Percentiles rank a stretch among this genome's conserved stretches.
Conservation (phyloP, 495 filamentous ascomycete species). For the Aspergillus taichungensis region DNA sequence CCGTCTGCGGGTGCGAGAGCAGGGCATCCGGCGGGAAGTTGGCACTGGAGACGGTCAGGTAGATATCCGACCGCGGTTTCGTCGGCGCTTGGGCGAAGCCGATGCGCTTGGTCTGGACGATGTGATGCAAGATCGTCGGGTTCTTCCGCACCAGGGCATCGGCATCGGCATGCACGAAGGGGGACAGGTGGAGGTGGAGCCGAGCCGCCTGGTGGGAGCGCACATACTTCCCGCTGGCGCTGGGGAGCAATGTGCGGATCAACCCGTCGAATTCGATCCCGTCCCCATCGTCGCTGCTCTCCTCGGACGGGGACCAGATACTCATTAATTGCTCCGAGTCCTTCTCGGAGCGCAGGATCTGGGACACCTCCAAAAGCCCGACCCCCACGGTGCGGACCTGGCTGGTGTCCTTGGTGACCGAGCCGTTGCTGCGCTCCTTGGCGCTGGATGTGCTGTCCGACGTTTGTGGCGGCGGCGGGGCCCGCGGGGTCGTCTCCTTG, state of each 20-base stretch:
- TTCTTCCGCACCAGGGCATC: slow-evolving; percentile 74
- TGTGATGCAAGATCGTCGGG: slow-evolving; percentile 76
- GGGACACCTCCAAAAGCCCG: slow-evolving; percentile 71
- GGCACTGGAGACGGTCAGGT: slow-evolving; percentile 72
- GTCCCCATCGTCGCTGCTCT: slow-evolving; percentile 43
- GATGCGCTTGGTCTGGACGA: slow-evolving; percentile 73
- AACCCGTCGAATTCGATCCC: slow-evolving; percentile 65
- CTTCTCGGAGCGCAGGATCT: slow-evolving; percentile 63
- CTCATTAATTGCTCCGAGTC: slow-evolving; percentile 70
- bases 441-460: slow-evolving; percentile 52
- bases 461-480: slow-evolving; percentile 35
- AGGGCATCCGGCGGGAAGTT: slow-evolving; percentile 66
- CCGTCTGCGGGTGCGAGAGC: slow-evolving; percentile 69
- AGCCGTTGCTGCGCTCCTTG: slow-evolving; percentile 31
- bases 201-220: slow-evolving; percentile 61
- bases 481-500: slow-evolving; percentile 42
- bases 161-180: slow-evolving; percentile 67
- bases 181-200: slow-evolving; percentile 64
- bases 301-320: slow-evolving; percentile 64
- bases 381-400: slow-evolving; percentile 67
- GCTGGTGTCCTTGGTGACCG: slow-evolving; percentile 34
- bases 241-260: slow-evolving; percentile 65
- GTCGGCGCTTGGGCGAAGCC: slow-evolving; percentile 93
- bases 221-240: slow-evolving; percentile 60
- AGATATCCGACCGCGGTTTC: slow-evolving; percentile 85